phyloP scores from a whole-genome alignment of 2,329 filamentous ascomycete species.

The Aureobasidium melanogenum region DNA sequence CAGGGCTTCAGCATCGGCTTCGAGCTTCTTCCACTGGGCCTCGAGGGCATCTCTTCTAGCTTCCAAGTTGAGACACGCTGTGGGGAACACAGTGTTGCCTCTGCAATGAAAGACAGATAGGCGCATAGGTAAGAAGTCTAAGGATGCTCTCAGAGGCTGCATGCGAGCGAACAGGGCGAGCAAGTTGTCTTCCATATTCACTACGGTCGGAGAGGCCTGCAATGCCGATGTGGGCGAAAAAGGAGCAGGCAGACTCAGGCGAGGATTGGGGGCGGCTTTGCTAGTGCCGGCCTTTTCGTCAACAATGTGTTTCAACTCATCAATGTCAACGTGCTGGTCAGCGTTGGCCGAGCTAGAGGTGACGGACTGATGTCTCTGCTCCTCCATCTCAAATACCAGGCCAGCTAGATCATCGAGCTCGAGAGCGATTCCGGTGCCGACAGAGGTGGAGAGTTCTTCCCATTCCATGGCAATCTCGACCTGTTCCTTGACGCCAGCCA shows the following conservation, averaged over 20 bases:
- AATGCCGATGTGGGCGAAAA: slow-evolving; percentile 53
- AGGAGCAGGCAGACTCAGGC: slow-evolving; percentile 52
- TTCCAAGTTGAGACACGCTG: slow-evolving; percentile 81
- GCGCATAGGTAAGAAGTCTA: slow-evolving; percentile 94
- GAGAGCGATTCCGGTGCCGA: slow-evolving; percentile 75
- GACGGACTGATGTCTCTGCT: slow-evolving; percentile 75
- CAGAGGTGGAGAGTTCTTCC: slow-evolving; percentile 93
- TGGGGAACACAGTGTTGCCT: slow-evolving; percentile 73
- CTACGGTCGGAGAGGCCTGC: slow-evolving; percentile 47
- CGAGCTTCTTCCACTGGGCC: slow-evolving; percentile 76
- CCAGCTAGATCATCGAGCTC: slow-evolving; percentile 74
- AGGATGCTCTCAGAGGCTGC: slow-evolving; percentile 83
- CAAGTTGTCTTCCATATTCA: slow-evolving; percentile 77
- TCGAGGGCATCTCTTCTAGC: slow-evolving; percentile 67
- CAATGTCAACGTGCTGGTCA: slow-evolving; percentile 59
- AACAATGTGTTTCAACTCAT: slow-evolving; percentile 84
- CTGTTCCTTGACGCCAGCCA: slow-evolving; percentile 75
- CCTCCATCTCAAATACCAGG: slow-evolving; percentile 95
- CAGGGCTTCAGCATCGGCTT: slow-evolving; percentile 81
- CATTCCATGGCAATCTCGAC: slow-evolving; percentile 98
- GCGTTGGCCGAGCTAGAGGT: slow-evolving; percentile 54
- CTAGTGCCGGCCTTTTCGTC: slow-evolving; percentile 63
- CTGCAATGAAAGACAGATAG: slow-evolving; percentile 76
- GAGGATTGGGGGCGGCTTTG: slow-evolving; percentile 45
- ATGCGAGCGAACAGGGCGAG: slow-evolving; percentile 88